A percentile compares a stretch with the other conserved stretches of the same genome.
These are phyloP conservation scores for Coemansia sp. DNA, from an alignment of 192 early-diverging fungal genomes.

Conservation along the genomic window DNA sequence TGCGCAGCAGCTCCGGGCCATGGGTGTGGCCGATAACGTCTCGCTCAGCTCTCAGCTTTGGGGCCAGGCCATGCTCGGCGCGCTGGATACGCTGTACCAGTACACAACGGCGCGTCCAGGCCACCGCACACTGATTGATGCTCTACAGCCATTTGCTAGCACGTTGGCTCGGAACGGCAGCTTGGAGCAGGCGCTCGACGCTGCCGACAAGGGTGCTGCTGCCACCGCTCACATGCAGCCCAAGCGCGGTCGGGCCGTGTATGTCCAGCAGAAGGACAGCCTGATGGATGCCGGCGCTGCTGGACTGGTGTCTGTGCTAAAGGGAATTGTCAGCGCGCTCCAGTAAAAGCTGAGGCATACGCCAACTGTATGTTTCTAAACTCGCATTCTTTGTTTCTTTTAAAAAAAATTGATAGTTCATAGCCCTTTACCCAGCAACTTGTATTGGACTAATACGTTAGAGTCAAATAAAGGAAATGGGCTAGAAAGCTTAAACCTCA, in stretches of 20 bases:
- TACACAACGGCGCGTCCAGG: constrained; percentile 71
- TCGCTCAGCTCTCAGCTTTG: constrained; percentile 41
- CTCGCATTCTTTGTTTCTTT: background rate
- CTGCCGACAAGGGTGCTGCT: constrained; percentile 55
- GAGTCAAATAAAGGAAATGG: too few species aligned
- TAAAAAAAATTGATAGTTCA: too few species aligned
- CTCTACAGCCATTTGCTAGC: constrained; percentile 63
- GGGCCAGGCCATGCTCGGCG: constrained; percentile 56
- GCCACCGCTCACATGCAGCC: constrained; percentile 58
- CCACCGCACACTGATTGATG: constrained; percentile 72
- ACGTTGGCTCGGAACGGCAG: constrained; percentile 46
- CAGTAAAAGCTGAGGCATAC: constrained; percentile 9
- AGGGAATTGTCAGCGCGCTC: constrained; percentile 50
- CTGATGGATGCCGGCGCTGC: constrained; percentile 61
- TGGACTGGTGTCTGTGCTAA: constrained; percentile 58
- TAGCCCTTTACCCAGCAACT: too few species aligned
- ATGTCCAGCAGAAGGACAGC: constrained; percentile 54
- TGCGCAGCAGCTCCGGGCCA: constrained; percentile 51
- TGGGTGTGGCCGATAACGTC: constrained; percentile 15
- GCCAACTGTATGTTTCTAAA: background rate
- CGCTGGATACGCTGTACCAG: constrained; percentile 57
- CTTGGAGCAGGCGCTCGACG: constrained; percentile 49
- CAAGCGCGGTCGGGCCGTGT: constrained; percentile 65
- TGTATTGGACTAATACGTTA: too few species aligned
- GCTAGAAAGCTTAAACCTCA: too few species aligned